Evolutionary conservation across 305 asterid genomes (phyloP), one percentile per base, ranked within the genome.

Genomic region (Fraxinus greggii): DNA sequence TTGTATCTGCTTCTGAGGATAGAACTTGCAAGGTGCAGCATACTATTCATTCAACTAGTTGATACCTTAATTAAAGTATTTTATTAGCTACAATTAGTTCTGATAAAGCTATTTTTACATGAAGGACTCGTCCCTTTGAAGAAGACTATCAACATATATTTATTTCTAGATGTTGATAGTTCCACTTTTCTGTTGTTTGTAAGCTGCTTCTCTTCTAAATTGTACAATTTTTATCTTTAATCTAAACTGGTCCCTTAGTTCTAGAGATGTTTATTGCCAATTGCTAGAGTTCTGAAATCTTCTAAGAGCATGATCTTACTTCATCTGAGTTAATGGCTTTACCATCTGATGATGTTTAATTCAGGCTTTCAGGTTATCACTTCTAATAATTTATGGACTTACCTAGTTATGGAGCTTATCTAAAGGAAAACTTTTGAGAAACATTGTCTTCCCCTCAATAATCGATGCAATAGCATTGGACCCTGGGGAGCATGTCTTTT

Each of bases 1-100:
- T 96, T 7, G 92, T 94, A 76, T 94, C 99, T 67, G 90, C 97
- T 69, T 96, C 98, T 32, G 97, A 96, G 91, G 99, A 96, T 81
- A 91, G 93, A 48, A 96, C 98, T 77, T 96, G 99, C 97, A 96
- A 96, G 98, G 98, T 96, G 76, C 72, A 67, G 56, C 40, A 19
- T 48, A 15, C 76, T 82, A 23, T 70, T 10, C 35, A 56, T 17
- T 45, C 61, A 19, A 7, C 4, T 76, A 12, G 80, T 67, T 82
- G 38, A 81, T 83, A 36, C 48, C 12, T 40, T 75, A 15, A 42
- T 15, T 4, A 35, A 3, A 77, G 31, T 74, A 78, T 77, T 65
- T 36, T 56, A 56, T 26, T 77, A 54, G 9, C 51, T 31, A 24
- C 42, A 36, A 42, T 35, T 67, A 38, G 5, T 59, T 7, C 35